phyloP scores from a whole-genome alignment of 2,329 filamentous ascomycete genomes.

The Kalmusia sp. region DNA sequence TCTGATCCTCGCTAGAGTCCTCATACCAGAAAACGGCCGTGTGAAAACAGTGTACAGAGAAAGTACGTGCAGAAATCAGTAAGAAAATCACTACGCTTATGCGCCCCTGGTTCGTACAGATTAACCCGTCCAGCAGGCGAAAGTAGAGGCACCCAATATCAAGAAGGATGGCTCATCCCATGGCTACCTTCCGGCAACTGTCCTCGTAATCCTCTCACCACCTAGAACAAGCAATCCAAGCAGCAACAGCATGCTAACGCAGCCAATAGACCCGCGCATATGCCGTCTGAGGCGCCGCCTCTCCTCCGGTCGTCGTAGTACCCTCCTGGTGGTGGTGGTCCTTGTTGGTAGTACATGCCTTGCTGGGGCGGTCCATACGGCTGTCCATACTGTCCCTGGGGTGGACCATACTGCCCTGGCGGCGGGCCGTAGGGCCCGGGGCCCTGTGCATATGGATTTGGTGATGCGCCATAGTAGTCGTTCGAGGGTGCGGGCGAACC shows the following conservation, averaged over 20 bases:
- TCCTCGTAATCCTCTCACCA: neutral
- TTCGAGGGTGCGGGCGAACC: conserved; percentile 1
- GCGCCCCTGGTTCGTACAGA: neutral
- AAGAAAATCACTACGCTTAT: neutral
- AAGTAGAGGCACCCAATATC: neutral
- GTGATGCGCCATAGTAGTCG: conserved; percentile 13
- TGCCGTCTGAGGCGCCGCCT: conserved; percentile 42
- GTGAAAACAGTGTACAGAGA: neutral
- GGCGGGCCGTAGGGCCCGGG: conserved; percentile 31
- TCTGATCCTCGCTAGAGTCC: neutral
- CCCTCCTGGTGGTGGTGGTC: conserved; percentile 42
- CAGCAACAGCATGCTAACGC: conserved; percentile 60
- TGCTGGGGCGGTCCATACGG: conserved; percentile 38
- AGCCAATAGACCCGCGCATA: conserved; percentile 53
- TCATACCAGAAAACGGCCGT: neutral
- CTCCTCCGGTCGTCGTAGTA: conserved; percentile 48
- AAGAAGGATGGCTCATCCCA: neutral
- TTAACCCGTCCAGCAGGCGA: conserved; percentile 20
- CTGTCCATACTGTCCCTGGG: conserved; percentile 9
- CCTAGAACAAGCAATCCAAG: conserved; percentile 59
- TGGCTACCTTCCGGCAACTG: neutral
- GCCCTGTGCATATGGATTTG: conserved; percentile 27
- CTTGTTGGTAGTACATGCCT: conserved; percentile 45
- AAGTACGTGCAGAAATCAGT: neutral
- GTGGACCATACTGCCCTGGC: conserved; percentile 27